These are phyloP conservation scores for Auriscalpium orientale DNA, from an alignment of 768 basidiomycete genomes.

Conservation along the genomic window DNA sequence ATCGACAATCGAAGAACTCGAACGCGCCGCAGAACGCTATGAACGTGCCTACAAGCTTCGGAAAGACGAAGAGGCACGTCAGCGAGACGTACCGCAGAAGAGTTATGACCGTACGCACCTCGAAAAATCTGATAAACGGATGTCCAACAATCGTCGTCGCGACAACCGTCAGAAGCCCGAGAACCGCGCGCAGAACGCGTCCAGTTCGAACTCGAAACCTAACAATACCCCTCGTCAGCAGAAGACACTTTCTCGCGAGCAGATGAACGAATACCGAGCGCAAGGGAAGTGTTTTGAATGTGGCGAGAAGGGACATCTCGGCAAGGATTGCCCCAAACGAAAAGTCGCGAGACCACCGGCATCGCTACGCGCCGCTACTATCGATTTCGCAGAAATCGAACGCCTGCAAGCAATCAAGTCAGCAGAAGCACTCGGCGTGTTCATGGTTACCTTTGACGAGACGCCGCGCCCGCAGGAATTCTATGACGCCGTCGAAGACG, in stretches of 20 bases:
- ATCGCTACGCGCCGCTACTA: background rate
- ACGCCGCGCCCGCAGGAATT: no score
- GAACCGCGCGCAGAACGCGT: no score
- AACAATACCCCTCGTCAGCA: no score
- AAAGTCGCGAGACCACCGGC: background rate
- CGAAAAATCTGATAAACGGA: no score
- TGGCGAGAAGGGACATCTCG: background rate
- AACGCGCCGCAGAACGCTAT: background rate
- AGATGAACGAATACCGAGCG: no score
- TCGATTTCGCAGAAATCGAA: background rate
- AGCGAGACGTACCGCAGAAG: no score
- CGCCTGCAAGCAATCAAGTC: background rate
- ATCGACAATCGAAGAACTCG: background rate
- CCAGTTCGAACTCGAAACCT: no score
- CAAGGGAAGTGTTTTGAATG: background rate
- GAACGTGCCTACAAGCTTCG: background rate
- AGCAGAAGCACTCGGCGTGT: background rate
- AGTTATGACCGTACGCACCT: no score
- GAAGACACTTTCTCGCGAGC: no score
- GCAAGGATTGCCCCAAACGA: background rate
- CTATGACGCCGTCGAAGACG: no score
- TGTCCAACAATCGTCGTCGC: no score
- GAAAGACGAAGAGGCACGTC: background rate
- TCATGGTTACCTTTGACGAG: background rate
- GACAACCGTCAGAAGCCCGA: no score